Evolutionary conservation across 352 stramenopile species (phyloP).

Genomic region (Phytophthora kernoviae): DNA sequence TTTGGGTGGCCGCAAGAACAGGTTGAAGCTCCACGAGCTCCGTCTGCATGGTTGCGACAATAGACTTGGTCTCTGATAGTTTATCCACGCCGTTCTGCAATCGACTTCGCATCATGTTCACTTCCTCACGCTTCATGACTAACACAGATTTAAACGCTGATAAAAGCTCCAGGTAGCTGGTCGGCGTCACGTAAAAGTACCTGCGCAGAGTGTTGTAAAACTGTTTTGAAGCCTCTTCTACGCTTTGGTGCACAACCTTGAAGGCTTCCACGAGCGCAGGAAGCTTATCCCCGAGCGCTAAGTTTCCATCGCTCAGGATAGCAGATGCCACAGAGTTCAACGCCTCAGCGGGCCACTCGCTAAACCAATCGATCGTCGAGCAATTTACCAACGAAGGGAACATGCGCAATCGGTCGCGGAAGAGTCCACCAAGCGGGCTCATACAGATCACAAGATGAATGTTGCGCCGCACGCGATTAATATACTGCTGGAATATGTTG

Average conservation of each 20-base stretch:
- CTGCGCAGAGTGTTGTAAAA: conserved; percentile 87
- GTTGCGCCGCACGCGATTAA: conserved; percentile 91
- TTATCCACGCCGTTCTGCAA: conserved; percentile 90
- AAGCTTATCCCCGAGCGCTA: conserved; percentile 66
- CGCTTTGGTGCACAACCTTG: conserved; percentile 90
- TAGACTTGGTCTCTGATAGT: conserved; percentile 76
- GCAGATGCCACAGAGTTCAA: conserved; percentile 85
- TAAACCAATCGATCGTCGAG: conserved; percentile 91
- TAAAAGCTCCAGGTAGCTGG: conserved; percentile 92
- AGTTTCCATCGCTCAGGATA: conserved; percentile 82
- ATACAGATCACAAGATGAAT: conserved; percentile 93
- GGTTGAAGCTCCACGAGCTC: conserved; percentile 86
- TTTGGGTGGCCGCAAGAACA: conserved; percentile 74
- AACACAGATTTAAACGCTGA: conserved; percentile 92
- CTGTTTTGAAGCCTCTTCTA: conserved; percentile 83
- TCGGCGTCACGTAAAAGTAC: conserved; percentile 95
- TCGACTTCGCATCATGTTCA: conserved; percentile 85
- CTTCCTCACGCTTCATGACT: conserved; percentile 89
- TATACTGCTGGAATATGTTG: conserved; percentile 95
- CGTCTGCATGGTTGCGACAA: conserved; percentile 85
- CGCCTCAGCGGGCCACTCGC: conserved; percentile 85
- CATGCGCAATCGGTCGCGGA: conserved; percentile 84
- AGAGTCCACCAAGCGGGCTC: conserved; percentile 80
- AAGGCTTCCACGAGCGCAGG: conserved; percentile 72
- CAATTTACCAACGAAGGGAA: conserved; percentile 90